These are phyloP conservation scores for Coprinopsis strossmayeri DNA, from an alignment of 768 basidiomycete species.

Conservation along the genomic window DNA sequence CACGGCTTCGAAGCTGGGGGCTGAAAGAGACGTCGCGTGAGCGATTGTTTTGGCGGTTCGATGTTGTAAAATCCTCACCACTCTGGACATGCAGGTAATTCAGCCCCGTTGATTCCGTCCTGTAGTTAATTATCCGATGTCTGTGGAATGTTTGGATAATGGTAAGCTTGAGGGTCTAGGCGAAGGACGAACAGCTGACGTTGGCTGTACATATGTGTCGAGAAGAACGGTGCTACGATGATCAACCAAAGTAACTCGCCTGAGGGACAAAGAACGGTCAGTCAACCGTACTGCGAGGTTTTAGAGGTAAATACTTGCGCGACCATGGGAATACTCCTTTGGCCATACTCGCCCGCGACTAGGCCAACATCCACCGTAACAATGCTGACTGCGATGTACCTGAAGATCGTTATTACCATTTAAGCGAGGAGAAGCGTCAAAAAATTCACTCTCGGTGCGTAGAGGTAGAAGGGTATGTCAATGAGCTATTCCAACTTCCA, in stretches of 20 bases:
- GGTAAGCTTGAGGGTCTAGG: not conserved
- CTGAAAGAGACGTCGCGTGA: constrained; percentile 17
- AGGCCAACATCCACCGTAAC: constrained; percentile 37
- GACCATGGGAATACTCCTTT: constrained; percentile 40
- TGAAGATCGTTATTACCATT: constrained; percentile 12
- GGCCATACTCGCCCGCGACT: constrained; percentile 17
- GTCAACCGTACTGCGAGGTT: constrained; percentile 1
- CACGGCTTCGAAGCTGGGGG: constrained; percentile 42
- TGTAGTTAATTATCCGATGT: constrained; percentile 40
- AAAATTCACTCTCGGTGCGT: not conserved
- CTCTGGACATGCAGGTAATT: constrained; percentile 29
- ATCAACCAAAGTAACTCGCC: constrained; percentile 46
- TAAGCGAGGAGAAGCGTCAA: not conserved
- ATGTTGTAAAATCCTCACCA: constrained; percentile 22
- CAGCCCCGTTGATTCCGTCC: constrained; percentile 40
- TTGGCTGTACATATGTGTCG: constrained; percentile 48
- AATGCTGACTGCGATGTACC: constrained; percentile 42
- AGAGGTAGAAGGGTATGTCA: not conserved
- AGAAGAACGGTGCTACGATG: constrained; percentile 38
- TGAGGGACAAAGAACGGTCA: constrained; percentile 17
- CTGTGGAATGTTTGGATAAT: constrained; percentile 22
- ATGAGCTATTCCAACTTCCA: too few species aligned
- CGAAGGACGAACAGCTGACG: constrained; percentile 27
- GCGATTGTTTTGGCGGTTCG: not conserved
- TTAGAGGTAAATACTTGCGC: constrained; percentile 31